Conservation (phyloP, 768 basidiomycete species). For the Crepidotus variabilis region DNA sequence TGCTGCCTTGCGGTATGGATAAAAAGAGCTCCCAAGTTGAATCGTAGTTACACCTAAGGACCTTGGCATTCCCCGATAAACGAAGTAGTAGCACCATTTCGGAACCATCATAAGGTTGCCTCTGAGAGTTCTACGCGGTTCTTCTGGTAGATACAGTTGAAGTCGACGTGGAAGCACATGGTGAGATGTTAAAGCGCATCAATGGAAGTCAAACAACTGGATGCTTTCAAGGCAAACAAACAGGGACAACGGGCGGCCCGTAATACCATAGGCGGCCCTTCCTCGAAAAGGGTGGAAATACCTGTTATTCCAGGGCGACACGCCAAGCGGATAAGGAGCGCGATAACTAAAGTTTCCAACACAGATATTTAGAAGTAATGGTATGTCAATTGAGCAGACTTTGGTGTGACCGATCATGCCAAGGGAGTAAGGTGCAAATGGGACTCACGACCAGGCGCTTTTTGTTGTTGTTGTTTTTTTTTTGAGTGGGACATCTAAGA, state of each 20-base stretch:
- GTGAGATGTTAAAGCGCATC: conserved; percentile 7
- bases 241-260: background rate
- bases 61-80: too few relatives aligned
- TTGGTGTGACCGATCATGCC: background rate
- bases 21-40: too few relatives aligned
- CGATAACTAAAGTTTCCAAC: background rate
- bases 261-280: background rate
- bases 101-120: background rate
- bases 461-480: too few relatives aligned
- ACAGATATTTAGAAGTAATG: background rate
- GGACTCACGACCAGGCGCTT: too few relatives aligned
- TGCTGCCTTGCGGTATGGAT: too few relatives aligned
- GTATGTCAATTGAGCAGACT: background rate
- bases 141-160: conserved; percentile 8
- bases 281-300: background rate
- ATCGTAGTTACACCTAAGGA: too few relatives aligned
- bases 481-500: too few relatives aligned
- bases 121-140: background rate
- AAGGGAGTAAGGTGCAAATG: too few relatives aligned
- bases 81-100: background rate
- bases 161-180: conserved; percentile 18
- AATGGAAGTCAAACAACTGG: conserved; percentile 4
- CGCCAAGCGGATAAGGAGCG: background rate
- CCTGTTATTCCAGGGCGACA: background rate
- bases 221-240: background rate